Base-by-base conservation (phyloP, 176 grass and related monocot genomes). In the Oryza nivara region DNA sequence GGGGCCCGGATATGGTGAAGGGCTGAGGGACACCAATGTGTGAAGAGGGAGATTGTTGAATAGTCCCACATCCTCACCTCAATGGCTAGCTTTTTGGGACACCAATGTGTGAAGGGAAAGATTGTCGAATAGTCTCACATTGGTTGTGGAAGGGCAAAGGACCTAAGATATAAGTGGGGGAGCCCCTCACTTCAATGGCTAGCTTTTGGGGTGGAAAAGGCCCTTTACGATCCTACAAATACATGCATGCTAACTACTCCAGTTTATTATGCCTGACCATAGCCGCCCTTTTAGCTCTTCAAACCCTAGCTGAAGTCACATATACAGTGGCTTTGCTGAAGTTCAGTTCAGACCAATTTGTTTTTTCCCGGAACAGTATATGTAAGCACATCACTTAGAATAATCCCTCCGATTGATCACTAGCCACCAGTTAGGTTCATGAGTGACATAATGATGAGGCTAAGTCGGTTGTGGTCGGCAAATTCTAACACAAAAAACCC, bases 391-490 rank as follows among this genome's bases (percentile, higher is more conserved):
- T 13, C 14, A 7, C 22, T 35, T 77, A 86, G 30, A 83, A 79
- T 74, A 61, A 41, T 30, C 49, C 69, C 73, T 81, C 67, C 73
- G 36, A 74, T 74, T 74, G 45, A 75, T 79, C 81, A 36, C 70
- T 46, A 80, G 65, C 85, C 80, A 87, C 76, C 64, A 84, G 52
- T 87, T 84, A 14, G 70, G 7, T 44, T 80, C 6, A 40, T 32
- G 44, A 68, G 58, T 86, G 84, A 78, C 88, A 26, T 88, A 72
- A 88, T 86, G 67, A 88, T 92, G 89, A 88, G 65, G 66, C 9
- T 82, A 84, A 92, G 91, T 92, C 89, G 85, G 91, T 88, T 79
- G 67, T 73, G 87, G 94, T 75, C 89, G 94, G 94, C 91, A 81
- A 85, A 91, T 77, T 88, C 92, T 86, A 90, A 76, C 47, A 70